Evolutionary conservation across 148 eudicot species (phyloP), one percentile per base, ranked within the genome.

Genomic region (Gaultheria prostrata): DNA sequence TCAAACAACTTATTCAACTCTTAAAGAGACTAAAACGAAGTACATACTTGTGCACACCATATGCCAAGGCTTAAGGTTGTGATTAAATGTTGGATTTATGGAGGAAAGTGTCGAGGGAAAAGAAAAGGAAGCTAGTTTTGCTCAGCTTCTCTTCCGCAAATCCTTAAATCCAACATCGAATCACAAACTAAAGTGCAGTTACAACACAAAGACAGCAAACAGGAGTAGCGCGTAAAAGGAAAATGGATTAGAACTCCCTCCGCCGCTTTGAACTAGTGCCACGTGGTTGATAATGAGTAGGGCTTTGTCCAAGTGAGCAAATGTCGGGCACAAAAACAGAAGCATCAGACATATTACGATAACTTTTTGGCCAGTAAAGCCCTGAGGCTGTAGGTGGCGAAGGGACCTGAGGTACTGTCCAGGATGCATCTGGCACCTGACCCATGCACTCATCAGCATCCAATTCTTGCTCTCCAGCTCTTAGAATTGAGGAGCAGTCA

Each of bases 301-400:
- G 45, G 77, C 87, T 78, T 79, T 86, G 86, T 70, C 53, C 18
- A 17, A 77, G 67, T 3, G 88, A 75, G 89, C 82, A 80, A 83
- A 94, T 86, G 76, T 95, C 98, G 43, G 98, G 98, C 79, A 95
- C 98, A 83, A 85, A 94, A 54, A 82, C 85, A 28, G 91, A 63
- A 76, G 83, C 82, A 48, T 90, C 92, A 59, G 86, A 74, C 3
- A 63, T 80, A 32, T 81, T 85, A 79, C 85, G 95, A 75, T 90
- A 73, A 71, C 28, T 85, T 78, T 86, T 91, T 46, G 95, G 93
- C 98, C 98, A 95, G 87, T 84, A 82, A 50, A 95, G 83, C 35
- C 97, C 95, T 3, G 97, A 97, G 65, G 94, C 89, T 75, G 99
- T 97, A 21, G 98, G 95, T 12, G 97, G 97, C 53, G 98, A 94